These are phyloP conservation scores for Fusarium azukiicola DNA, from an alignment of 2,329 filamentous ascomycete species.

Conservation along the genomic window DNA sequence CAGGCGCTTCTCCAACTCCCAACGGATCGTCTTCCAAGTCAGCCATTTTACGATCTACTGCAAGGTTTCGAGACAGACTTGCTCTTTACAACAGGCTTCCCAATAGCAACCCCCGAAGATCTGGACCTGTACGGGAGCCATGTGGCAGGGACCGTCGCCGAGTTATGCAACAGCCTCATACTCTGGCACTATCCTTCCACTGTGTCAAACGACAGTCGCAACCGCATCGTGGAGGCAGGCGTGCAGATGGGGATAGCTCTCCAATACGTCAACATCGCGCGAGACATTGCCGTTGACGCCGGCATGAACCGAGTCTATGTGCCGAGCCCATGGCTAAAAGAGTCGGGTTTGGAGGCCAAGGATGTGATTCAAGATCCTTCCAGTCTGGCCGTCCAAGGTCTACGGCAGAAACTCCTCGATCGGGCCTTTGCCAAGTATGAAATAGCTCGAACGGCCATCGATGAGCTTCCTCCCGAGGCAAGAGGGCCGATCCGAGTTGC, in stretches of 20 bases:
- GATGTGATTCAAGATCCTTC: slow-evolving; percentile 74
- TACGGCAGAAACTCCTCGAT: slow-evolving; percentile 77
- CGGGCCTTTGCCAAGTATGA: slow-evolving; percentile 81
- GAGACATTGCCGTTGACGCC: slow-evolving; percentile 86
- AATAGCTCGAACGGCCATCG: slow-evolving; percentile 76
- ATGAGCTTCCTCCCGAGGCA: slow-evolving; percentile 79
- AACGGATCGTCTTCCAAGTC: slow-evolving; percentile 73
- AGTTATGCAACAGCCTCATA: slow-evolving; percentile 84
- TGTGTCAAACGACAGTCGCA: slow-evolving; percentile 39
- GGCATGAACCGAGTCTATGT: slow-evolving; percentile 84
- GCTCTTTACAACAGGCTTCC: slow-evolving; percentile 72
- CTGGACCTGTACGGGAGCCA: slow-evolving; percentile 82
- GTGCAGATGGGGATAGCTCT: slow-evolving; percentile 85
- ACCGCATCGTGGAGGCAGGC: slow-evolving; percentile 76
- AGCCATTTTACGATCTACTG: slow-evolving; percentile 82
- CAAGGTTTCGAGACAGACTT: slow-evolving; percentile 86
- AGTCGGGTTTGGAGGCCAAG: slow-evolving; percentile 74
- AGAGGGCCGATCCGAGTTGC: slow-evolving; percentile 84
- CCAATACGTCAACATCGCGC: slow-evolving; percentile 89
- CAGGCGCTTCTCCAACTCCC: slow-evolving; percentile 81
- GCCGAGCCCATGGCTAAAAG: slow-evolving; percentile 81
- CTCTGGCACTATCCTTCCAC: slow-evolving; percentile 74
- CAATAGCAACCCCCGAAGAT: slow-evolving; percentile 79
- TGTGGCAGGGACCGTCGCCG: slow-evolving; percentile 87
- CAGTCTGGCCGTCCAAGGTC: slow-evolving; percentile 60